Conservation (phyloP, 1,139 yeast species). For the Suhomyces terraborum region DNA sequence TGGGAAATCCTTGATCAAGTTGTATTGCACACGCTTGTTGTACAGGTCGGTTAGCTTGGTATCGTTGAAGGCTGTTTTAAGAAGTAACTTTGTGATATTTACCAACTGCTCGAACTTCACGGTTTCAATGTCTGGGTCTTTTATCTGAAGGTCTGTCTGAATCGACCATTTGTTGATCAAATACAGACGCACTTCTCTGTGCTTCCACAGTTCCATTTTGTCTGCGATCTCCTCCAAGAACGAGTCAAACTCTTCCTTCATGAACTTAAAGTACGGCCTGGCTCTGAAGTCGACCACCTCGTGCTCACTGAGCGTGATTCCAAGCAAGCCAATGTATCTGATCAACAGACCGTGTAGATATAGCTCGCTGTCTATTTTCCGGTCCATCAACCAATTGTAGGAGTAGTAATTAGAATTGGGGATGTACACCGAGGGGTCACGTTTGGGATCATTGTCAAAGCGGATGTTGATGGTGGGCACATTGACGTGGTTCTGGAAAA, state of each 20-base stretch:
- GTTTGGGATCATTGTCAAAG: constrained; percentile 34
- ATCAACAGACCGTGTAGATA: constrained; percentile 42
- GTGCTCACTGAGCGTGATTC: constrained; percentile 42
- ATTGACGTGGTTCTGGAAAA: constrained; percentile 37
- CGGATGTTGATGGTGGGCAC: constrained; percentile 40
- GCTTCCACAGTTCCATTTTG: constrained; percentile 25
- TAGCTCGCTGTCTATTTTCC: constrained; percentile 32
- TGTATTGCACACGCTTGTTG: constrained; percentile 43
- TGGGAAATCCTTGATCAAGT: constrained; percentile 62
- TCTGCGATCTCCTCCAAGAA: constrained; percentile 20
- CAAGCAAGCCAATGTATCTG: constrained; percentile 40
- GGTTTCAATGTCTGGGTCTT: constrained; percentile 16
- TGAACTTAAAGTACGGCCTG: constrained; percentile 24
- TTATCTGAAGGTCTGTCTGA: constrained; percentile 23
- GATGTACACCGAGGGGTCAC: constrained; percentile 33
- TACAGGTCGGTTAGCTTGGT: constrained; percentile 37
- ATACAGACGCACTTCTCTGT: constrained; percentile 24
- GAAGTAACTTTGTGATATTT: constrained; percentile 18
- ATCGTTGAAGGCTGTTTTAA: constrained; percentile 30
- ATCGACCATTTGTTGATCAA: constrained; percentile 26
- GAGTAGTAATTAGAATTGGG: constrained; percentile 44
- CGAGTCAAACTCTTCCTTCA: constrained; percentile 22
- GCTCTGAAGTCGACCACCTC: constrained; percentile 42
- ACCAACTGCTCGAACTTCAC: constrained; percentile 25
- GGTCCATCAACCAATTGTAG: constrained; percentile 35